Percentiles rank a stretch among this genome's conserved stretches.
These are phyloP conservation scores for Digitaria exilis DNA, from an alignment of 202 grass and related monocot genomes.

Conservation along the genomic window DNA sequence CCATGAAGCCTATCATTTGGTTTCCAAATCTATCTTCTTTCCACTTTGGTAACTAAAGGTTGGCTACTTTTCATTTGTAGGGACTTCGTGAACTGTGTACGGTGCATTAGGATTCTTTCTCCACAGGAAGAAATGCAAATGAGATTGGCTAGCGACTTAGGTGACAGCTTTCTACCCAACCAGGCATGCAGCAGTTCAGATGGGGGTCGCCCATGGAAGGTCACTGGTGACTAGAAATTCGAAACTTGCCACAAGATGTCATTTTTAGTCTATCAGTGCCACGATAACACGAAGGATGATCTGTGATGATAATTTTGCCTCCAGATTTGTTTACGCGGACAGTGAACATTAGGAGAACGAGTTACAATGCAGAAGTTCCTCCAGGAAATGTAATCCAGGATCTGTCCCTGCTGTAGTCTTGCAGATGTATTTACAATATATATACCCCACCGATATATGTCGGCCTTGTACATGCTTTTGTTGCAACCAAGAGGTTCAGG, in stretches of 20 bases:
- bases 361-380: constrained; percentile 15
- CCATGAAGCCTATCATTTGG: neutral
- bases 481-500: constrained; percentile 13
- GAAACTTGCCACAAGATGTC: constrained; percentile 13
- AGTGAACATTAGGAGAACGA: neutral
- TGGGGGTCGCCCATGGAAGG: constrained; percentile 59
- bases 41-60: neutral
- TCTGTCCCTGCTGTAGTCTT: neutral
- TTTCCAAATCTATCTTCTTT: neutral
- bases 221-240: constrained; percentile 35
- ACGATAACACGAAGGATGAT: neutral
- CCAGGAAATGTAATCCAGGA: constrained; percentile 9
- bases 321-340: constrained; percentile 10
- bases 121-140: constrained; percentile 84
- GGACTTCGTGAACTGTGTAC: constrained; percentile 83
- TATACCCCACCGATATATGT: constrained; percentile 13
- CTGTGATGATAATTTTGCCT: constrained; percentile 11
- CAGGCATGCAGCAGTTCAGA: constrained; percentile 84
- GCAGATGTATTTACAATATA: constrained; percentile 33
- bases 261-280: neutral
- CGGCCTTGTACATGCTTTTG: constrained; percentile 42
- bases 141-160: constrained; percentile 62
- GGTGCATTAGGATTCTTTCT: constrained; percentile 84
- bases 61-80: constrained; percentile 44
- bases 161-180: constrained; percentile 52